phyloP scores from a whole-genome alignment of 495 filamentous ascomycete genomes.

The Cercophora sp. region DNA sequence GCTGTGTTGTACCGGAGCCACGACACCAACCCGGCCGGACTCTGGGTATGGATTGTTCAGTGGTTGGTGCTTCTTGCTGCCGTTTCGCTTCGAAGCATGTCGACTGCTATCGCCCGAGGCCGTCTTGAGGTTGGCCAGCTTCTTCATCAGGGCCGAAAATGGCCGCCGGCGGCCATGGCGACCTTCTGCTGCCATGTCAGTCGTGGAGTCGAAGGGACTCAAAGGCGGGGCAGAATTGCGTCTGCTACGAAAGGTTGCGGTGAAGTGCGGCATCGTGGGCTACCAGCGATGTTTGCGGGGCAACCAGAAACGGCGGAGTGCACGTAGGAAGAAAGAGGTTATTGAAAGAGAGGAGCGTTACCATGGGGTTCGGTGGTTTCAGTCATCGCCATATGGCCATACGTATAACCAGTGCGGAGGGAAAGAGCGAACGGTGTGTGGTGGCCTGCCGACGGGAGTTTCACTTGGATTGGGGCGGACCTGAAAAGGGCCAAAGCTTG shows the following conservation, averaged over 20 bases:
- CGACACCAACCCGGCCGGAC: slow-evolving; percentile 45
- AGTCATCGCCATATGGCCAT: slow-evolving; percentile 74
- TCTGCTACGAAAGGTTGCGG: slow-evolving; percentile 16
- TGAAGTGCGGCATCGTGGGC: slow-evolving; percentile 16
- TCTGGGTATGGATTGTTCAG: slow-evolving; percentile 79
- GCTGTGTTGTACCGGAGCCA: slow-evolving; percentile 46
- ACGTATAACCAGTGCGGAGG: slow-evolving; percentile 6
- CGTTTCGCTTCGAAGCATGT: slow-evolving; percentile 40
- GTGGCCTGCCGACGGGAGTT: background rate
- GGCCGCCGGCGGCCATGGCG: slow-evolving; percentile 66
- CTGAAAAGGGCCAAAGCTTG: slow-evolving; percentile 7
- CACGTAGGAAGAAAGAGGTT: too few relatives aligned
- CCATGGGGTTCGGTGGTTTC: slow-evolving; percentile 63
- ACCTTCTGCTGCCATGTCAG: slow-evolving; percentile 37
- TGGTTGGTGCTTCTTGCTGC: slow-evolving; percentile 47
- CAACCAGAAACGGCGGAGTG: slow-evolving; percentile 2
- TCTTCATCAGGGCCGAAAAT: slow-evolving; percentile 92
- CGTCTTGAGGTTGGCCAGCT: slow-evolving; percentile 78
- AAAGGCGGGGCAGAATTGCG: slow-evolving; percentile 15
- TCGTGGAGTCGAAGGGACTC: slow-evolving; percentile 18
- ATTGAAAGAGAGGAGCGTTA: slow-evolving; percentile 33
- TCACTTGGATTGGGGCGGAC: background rate
- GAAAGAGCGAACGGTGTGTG: background rate
- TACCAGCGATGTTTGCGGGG: slow-evolving; percentile 5
- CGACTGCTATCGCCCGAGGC: slow-evolving; percentile 42